phyloP scores from a whole-genome alignment of 768 basidiomycete species.

The Hypholoma sublateritium region DNA sequence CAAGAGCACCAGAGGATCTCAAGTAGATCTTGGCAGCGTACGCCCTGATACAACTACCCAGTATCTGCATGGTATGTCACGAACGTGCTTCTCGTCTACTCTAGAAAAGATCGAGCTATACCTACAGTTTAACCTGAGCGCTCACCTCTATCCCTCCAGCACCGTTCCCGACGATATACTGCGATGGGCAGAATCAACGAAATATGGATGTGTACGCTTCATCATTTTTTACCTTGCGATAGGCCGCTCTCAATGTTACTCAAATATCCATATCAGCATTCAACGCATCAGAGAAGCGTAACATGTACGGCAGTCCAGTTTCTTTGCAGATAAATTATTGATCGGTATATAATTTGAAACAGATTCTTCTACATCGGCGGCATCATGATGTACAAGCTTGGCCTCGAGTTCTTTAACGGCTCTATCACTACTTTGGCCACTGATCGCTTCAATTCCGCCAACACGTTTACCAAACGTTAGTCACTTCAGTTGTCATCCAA shows the following conservation, averaged over 20 bases:
- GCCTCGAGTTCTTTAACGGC: conserved; percentile 34
- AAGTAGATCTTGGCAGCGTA: too few species aligned
- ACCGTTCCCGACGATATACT: background rate
- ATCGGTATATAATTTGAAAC: background rate
- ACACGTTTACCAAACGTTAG: conserved; percentile 30
- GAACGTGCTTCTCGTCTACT: conserved; percentile 4
- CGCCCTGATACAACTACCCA: background rate
- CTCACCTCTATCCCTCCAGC: background rate
- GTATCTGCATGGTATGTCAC: background rate
- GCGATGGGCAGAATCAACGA: conserved; percentile 17
- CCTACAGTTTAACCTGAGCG: background rate
- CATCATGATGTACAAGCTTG: conserved; percentile 32
- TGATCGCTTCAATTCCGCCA: conserved; percentile 27
- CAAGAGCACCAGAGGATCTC: too few species aligned
- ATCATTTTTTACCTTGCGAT: background rate
- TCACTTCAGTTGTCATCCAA: background rate
- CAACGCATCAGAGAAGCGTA: conserved; percentile 25
- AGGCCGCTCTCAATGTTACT: background rate
- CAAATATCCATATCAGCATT: conserved; percentile 20
- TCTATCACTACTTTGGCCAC: conserved; percentile 32
- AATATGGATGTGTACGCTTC: conserved; percentile 21
- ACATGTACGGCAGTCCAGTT: conserved; percentile 20
- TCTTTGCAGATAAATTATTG: background rate
- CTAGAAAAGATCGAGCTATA: conserved; percentile 1
- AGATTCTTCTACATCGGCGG: conserved; percentile 29